Conservation (phyloP, 768 basidiomycete genomes). For the Serendipita sp. region DNA sequence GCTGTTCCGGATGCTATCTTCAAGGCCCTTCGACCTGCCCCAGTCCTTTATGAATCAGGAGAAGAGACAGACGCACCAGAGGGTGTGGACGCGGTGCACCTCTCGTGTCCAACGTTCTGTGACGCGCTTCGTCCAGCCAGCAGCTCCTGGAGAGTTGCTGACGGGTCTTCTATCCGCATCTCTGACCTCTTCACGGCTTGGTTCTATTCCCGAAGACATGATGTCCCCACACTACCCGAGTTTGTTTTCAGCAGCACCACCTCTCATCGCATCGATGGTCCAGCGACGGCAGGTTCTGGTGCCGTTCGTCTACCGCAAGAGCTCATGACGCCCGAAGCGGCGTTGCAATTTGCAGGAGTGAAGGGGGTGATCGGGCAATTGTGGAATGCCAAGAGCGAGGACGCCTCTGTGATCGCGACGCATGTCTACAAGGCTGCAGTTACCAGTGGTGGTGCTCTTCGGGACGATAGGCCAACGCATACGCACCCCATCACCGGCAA, state of each 20-base stretch:
- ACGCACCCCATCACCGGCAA: not conserved
- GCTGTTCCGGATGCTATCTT: not conserved
- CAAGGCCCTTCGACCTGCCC: not conserved
- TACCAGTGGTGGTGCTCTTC: not conserved
- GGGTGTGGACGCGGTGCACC: not conserved
- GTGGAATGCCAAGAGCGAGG: constrained; percentile 1
- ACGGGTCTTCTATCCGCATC: not conserved
- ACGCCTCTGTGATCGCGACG: not conserved
- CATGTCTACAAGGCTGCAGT: not conserved
- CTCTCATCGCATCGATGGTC: not conserved
- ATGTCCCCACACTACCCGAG: not conserved
- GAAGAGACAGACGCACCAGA: not conserved
- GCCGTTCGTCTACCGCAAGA: not conserved
- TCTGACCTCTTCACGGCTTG: not conserved
- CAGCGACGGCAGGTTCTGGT: not conserved
- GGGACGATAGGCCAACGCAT: not conserved
- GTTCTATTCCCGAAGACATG: not conserved
- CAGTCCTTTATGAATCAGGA: not conserved
- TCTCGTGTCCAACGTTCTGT: constrained; percentile 5
- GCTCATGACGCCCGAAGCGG: constrained; percentile 4
- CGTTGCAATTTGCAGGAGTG: not conserved
- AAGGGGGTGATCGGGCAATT: not conserved
- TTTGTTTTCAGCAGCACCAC: not conserved
- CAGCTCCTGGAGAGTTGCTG: not conserved
- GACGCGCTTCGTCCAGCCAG: not conserved